Evolutionary conservation across 2,329 filamentous ascomycete species (phyloP), one percentile per base, ranked within the genome.

Genomic region (Epichloe coenophiala): DNA sequence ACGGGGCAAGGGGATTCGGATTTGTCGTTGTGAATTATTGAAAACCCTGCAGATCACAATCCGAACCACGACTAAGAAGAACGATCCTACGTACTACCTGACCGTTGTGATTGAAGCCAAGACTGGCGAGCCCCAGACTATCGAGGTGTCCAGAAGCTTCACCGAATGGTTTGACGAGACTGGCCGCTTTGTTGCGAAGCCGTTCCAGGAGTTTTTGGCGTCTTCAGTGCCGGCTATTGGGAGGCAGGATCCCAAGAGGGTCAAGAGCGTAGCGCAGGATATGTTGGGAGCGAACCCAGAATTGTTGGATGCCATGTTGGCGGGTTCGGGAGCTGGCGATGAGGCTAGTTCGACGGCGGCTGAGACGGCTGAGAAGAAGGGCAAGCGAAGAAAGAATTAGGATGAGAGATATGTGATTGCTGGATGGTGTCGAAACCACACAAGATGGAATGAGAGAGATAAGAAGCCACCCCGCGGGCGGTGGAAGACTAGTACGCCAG

Each of bases 51-150:
- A 93, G 84, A 77, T 96, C 62, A 78, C 78, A 15, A 82, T 97
- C 57, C 73, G 77, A 2, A 87, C 83, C 39, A 78, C 76, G 1
- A 81, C 80, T 1, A 83, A 85, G 62, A 96, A 96, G 66, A 80
- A 90, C 67, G 77, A 83, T 39, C 88, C 89, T 1, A 77, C 81
- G 43, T 98, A 98, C 72, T 77, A 86, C 61, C 70, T 95, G 53
- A 80, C 76, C 42, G 74, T 95, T 48, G 76, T 73, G 45, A 68
- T 80, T 50, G 72, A 71, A 37, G 46, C 58, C 47, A 70, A 67
- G 53, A 60, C 63, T 38, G 65, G 63, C 53, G 63, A 65, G 48
- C 57, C 65, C 40, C 61, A 74, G 54, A 71, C 70, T 17, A 61
- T 79, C 53, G 72, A 80, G 55, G 66, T 89, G 53, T 68, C 75